Percentiles rank a stretch among this genome's conserved stretches.
phyloP scores from a whole-genome alignment of 2,329 filamentous ascomycete genomes.

The Cladophialophora exuberans region DNA sequence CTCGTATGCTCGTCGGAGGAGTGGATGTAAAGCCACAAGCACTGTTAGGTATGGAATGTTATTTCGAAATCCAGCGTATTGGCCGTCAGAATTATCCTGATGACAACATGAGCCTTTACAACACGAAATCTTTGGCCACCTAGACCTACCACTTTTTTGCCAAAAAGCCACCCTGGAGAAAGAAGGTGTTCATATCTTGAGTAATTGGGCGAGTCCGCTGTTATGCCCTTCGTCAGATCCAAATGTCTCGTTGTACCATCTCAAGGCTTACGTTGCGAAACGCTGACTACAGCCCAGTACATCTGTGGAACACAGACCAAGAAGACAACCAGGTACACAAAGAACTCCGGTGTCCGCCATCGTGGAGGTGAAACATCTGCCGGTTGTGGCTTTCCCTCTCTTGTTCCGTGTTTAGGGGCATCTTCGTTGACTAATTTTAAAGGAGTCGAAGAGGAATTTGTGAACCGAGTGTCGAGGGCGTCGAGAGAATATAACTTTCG shows the following conservation, averaged over 20 bases:
- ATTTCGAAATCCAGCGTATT: constrained; percentile 81
- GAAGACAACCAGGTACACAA: constrained; percentile 75
- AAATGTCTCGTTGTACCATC: constrained; percentile 4
- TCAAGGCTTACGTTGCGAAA: constrained; percentile 71
- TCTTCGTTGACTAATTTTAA: constrained; percentile 63
- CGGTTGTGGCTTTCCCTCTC: constrained; percentile 39
- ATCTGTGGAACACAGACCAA: constrained; percentile 73
- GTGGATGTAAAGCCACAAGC: constrained; percentile 76
- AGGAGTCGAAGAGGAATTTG: constrained; percentile 69
- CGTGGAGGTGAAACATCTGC: constrained; percentile 62
- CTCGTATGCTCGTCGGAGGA: constrained; percentile 75
- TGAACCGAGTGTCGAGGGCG: constrained; percentile 73
- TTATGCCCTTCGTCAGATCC: constrained; percentile 18
- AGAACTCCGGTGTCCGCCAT: constrained; percentile 89
- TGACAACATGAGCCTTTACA: constrained; percentile 26
- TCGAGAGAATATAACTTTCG: constrained; percentile 65
- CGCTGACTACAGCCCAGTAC: constrained; percentile 86
- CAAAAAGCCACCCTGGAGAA: constrained; percentile 85
- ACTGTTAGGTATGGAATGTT: constrained; percentile 81
- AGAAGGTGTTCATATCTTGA: constrained; percentile 71
- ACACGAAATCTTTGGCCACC: not conserved
- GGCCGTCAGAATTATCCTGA: constrained; percentile 84
- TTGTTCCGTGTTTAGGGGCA: constrained; percentile 34
- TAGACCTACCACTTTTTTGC: constrained; percentile 76
- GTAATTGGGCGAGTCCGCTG: constrained; percentile 82